A percentile compares a stretch with the other conserved stretches of the same genome.
Evolutionary conservation across 805 yeast species (phyloP).

Genomic region (Blastobotrys chiropterorum): DNA sequence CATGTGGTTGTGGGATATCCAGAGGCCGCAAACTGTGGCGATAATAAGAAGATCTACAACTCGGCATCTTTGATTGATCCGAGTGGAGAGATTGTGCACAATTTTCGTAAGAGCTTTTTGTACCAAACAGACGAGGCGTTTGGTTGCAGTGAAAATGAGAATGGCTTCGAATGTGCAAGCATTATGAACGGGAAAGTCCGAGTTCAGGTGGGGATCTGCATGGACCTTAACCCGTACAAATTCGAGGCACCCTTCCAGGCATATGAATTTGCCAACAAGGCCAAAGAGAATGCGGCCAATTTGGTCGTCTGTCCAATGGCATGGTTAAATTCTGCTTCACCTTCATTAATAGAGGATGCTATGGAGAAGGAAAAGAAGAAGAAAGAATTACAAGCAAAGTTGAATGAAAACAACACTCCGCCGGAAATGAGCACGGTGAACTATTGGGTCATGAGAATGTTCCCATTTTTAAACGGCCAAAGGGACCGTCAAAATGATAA

Average conservation of each 20-base stretch:
- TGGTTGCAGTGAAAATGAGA: conserved; percentile 70
- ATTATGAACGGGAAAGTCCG: conserved; percentile 4
- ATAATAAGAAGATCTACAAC: conserved; percentile 44
- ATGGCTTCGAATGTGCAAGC: conserved; percentile 38
- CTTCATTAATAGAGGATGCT: conserved; percentile 8
- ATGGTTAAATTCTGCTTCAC: conserved; percentile 48
- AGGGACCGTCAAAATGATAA: conserved; percentile 9
- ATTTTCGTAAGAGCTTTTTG: conserved; percentile 70
- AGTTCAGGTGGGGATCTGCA: conserved; percentile 77
- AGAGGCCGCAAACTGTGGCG: conserved; percentile 38
- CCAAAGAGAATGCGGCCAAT: conserved; percentile 42
- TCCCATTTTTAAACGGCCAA: conserved; percentile 48
- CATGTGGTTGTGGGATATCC: conserved; percentile 81
- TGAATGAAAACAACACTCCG: conserved; percentile 10
- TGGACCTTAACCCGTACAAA: conserved; percentile 87
- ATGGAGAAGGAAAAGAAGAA: conserved; percentile 17
- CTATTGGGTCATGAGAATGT: conserved; percentile 71
- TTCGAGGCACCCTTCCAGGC: conserved; percentile 72
- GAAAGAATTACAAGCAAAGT: conserved; percentile 9
- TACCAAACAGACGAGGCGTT: conserved; percentile 75
- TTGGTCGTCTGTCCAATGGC: conserved; percentile 78
- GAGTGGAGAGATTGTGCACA: conserved; percentile 49
- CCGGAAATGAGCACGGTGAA: conserved; percentile 42
- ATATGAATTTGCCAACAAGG: conserved; percentile 62
- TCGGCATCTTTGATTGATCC: conserved; percentile 63